A percentile compares a stretch with the other conserved stretches of the same genome.
These are phyloP conservation scores for Hymenoscyphus linearis DNA, from an alignment of 2,329 filamentous ascomycete species.

Conservation along the genomic window DNA sequence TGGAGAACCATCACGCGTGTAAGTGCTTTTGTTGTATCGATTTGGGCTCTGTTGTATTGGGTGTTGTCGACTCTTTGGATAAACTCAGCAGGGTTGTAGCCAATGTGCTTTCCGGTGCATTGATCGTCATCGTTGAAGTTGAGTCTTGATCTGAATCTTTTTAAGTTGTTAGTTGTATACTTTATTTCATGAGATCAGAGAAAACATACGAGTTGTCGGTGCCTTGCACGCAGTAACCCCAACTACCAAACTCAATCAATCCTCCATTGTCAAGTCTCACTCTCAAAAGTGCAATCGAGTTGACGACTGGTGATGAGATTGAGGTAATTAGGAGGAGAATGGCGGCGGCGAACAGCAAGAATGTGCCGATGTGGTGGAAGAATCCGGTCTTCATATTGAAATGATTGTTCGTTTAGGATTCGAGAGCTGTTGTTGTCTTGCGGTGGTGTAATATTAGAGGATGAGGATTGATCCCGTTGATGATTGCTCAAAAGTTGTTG, in stretches of 20 bases:
- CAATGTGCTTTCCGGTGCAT: constrained; percentile 46
- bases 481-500: background rate
- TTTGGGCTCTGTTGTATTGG: constrained; percentile 38
- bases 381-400: constrained; percentile 19
- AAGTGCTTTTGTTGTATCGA: constrained; percentile 42
- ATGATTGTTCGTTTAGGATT: constrained; percentile 16
- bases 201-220: constrained; percentile 17
- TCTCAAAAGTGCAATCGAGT: constrained; percentile 48
- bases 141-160: background rate
- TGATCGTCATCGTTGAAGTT: constrained; percentile 32
- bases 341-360: constrained; percentile 49
- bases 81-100: constrained; percentile 49
- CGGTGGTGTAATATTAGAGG: background rate
- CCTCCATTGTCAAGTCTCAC: constrained; percentile 40
- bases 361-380: constrained; percentile 52
- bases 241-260: constrained; percentile 50
- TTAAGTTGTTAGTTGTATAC: background rate
- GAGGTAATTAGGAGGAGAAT: constrained; percentile 53
- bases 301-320: constrained; percentile 54
- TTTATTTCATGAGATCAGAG: background rate
- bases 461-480: background rate
- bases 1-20: constrained; percentile 58
- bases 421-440: background rate
- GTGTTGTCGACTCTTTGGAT: constrained; percentile 36
- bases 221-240: constrained; percentile 49